These are phyloP conservation scores for Beauveria bassiana DNA, from an alignment of 2,329 filamentous ascomycete genomes.

Conservation along the genomic window DNA sequence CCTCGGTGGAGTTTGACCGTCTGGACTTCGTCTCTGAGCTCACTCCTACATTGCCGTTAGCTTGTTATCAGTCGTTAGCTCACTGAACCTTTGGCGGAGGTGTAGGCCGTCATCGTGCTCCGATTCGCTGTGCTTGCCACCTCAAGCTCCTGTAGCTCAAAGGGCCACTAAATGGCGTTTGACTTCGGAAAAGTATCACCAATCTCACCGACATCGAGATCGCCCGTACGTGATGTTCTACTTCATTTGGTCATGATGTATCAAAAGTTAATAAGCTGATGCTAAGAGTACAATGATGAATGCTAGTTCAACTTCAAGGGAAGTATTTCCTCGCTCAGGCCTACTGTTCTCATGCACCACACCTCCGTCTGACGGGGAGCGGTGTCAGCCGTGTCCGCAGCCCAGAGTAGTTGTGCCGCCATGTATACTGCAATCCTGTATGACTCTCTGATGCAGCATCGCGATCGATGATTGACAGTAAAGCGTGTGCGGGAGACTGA, in stretches of 20 bases:
- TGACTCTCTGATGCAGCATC: not conserved
- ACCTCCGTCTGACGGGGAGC: not conserved
- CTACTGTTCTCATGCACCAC: not conserved
- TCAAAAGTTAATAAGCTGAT: not conserved
- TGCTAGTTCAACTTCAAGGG: not conserved
- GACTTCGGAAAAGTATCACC: not conserved
- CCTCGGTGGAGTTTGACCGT: slow-evolving; percentile 12
- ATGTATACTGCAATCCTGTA: not conserved
- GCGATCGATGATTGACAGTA: not conserved
- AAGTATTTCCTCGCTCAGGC: no score
- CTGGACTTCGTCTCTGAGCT: not conserved
- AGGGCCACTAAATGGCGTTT: not conserved
- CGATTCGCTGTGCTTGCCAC: not conserved
- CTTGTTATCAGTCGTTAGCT: not conserved
- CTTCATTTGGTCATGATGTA: no score
- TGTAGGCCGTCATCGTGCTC: not conserved
- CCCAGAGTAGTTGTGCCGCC: not conserved
- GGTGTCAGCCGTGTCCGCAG: not conserved
- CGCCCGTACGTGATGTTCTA: no score
- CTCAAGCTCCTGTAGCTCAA: not conserved
- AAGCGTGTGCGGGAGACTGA: not conserved
- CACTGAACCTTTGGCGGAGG: not conserved
- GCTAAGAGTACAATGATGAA: not conserved
- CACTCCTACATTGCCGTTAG: not conserved
- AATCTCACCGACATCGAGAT: not conserved